Base-by-base conservation (phyloP, 345 rosid species). In the Euphorbia lathyris region DNA sequence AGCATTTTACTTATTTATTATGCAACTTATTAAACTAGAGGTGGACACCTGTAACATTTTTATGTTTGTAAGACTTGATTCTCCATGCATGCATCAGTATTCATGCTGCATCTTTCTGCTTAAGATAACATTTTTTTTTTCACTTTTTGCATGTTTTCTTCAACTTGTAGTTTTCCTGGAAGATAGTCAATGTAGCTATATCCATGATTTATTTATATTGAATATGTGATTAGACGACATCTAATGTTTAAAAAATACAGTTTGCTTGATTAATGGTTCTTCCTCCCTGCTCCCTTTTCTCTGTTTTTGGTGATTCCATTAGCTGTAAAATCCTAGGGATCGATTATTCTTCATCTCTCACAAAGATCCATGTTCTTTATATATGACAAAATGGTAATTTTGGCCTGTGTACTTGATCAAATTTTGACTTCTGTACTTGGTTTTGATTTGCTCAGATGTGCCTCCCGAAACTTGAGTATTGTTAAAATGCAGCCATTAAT, bases 281-380 rank as follows among this genome's bases (percentile, higher is more conserved):
- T 43, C 5, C 9, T 17, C 25, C 20, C 9, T 47, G 36, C 13
- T 47, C 47, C 22, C 26, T 29, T 22, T 0, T 42, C 14, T 48
- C 27, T 7, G 58, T 14, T 29, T 52, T 4, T 9, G 22, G 27
- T 48, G 26, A 65, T 48, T n/a, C n/a, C n/a, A n/a, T n/a, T n/a
- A 27, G 59, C 6, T 9, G 19, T 19, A 14, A 22, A 43, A 9
- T 66, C 48, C 12, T 53, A 11, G 61, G 62, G 62, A 34, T 66
- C 16, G 5, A 40, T 51, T 51, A 32, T 66, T 64, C 59, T 66
- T 51, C 27, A 53, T 26, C 61, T 71, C 50, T 50, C 51, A 56
- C 55, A 4, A 45, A 48, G 27, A n/a, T 40, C 56, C 56, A 27
- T 36, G 11, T 27, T 27, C 20, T 12, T 74, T 9, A n/a, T 29